phyloP scores from a whole-genome alignment of 2,329 filamentous ascomycete species.

The Ceratocystiopsis sp. region DNA sequence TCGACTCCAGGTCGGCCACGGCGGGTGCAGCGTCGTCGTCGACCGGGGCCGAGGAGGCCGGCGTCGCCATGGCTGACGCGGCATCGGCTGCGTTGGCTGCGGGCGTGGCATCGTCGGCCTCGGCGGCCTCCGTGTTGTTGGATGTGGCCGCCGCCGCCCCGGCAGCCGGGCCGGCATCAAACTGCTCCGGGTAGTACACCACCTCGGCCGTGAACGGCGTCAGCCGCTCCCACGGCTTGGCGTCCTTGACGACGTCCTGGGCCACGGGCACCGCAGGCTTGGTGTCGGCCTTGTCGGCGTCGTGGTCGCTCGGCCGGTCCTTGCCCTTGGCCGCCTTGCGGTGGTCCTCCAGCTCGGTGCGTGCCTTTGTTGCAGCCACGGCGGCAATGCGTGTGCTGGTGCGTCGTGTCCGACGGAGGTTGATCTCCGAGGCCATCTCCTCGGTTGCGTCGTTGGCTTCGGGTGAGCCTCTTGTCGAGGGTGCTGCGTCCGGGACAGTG shows the following conservation, averaged over 20 bases:
- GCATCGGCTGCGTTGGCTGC: background rate
- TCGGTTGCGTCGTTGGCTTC: no score
- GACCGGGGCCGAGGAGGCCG: background rate
- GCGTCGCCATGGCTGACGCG: background rate
- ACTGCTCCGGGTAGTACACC: slow-evolving; percentile 9
- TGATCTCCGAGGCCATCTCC: background rate
- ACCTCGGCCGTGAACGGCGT: slow-evolving; percentile 7
- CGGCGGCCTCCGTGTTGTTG: background rate
- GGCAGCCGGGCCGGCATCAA: slow-evolving; percentile 2
- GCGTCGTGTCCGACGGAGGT: slow-evolving; percentile 2
- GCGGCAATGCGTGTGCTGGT: slow-evolving; percentile 9
- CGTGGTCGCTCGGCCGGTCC: background rate
- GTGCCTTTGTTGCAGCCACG: slow-evolving; percentile 3
- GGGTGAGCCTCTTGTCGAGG: no score
- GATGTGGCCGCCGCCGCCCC: background rate
- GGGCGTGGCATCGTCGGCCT: background rate
- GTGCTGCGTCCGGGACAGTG: no score
- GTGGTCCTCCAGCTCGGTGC: slow-evolving; percentile 2
- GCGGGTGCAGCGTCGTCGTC: background rate
- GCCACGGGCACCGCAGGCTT: no score
- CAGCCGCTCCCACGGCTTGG: slow-evolving; percentile 7
- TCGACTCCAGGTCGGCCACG: slow-evolving; percentile 1
- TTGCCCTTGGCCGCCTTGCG: background rate
- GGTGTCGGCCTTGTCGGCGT: background rate
- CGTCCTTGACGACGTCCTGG: background rate